Evolutionary conservation across 257 asterid species (phyloP), one percentile per base, ranked within the genome.

Genomic region (Solanum megistacrolobum): DNA sequence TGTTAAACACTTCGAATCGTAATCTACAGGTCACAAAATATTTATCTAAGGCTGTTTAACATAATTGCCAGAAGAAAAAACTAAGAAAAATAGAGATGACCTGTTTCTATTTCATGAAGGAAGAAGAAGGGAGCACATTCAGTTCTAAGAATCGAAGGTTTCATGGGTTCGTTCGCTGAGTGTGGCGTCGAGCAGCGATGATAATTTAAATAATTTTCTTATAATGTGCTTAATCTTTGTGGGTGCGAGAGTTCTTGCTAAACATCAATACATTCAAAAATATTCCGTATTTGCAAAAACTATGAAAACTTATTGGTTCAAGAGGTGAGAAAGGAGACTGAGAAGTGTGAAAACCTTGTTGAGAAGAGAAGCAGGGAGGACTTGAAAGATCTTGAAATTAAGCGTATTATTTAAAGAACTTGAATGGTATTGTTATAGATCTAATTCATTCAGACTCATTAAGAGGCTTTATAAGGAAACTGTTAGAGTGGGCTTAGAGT

Each of bases 141-240:
- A 90, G 96, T 10, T 90, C 95, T 32, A 90, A 96, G 65, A 89
- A 9, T 92, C 92, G 27, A 92, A 90, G 92, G 92, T 94, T 9
- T 89, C 95, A 1, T 95, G 99, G 99, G 98, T 94, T 3, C 94
- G 96, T 46, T 96, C 98, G 0, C 89, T 95, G 60, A 94, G 98
- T 89, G 92, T 95, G 81, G 98, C 99, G 3, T 94, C 98, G 23
- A 95, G 95, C 52, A 91, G 92, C 27, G 4, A 29, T 93, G 32
- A 84, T 90, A 91, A 69, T 69, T 29, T 69, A 69, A 69, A 69
- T 69, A 69, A 29, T 69, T 29, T 14, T 13, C 38, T 69, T 6
- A 68, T 68, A 68, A 13, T 68, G 21, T 68, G 75, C 32, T 65
- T n/a, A 12, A 68, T 27, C 20, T 68, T 12, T 68, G 73, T 9